Base-by-base conservation (phyloP, 164 flowering plant genomes). In the Vitis cinerea region DNA sequence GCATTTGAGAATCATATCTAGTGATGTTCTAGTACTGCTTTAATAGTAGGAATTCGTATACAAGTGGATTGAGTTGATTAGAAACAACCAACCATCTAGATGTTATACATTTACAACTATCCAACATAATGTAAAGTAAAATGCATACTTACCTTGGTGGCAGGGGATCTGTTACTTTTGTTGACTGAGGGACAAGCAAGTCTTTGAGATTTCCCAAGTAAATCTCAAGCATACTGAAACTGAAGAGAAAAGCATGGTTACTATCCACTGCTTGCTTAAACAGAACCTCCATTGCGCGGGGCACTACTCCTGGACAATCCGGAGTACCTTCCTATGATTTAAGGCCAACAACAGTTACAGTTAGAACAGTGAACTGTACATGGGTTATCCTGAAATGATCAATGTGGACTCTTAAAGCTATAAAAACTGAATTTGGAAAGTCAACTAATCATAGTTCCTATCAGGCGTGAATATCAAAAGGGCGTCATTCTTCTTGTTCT, bases 191-290 rank as follows among this genome's bases (percentile, higher is more conserved):
- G 23, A 78, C 71, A 10, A 88, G 88, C 75, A 88, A 67, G 73
- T 88, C 92, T 64, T 78, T 85, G 62, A 88, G 84, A 72, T 79
- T 76, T 66, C 92, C 90, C 78, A 88, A 53, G 81, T 88, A 88
- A 66, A 86, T 83, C 74, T 88, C 92, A 60, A 88, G 81, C 92
- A 88, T 88, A 74, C 92, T 88, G 82, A 85, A 85, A 70, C 73
- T 79, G 74, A 88, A 72, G 29, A 72, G 57, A 72, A 83, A 77
- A 19, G 78, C 17, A 65, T 79, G 82, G 65, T 78, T 81, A 52
- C 82, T 77, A 12, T 85, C 85, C 19, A 11, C 66, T 53, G 87
- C 85, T 78, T 86, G 89, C 62, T 86, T 78, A 61, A 88, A 82
- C 63, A 88, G 70, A 30, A 79, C 74, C 61, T 83, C 80, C 15